phyloP scores from a whole-genome alignment of 2,329 filamentous ascomycete species.

The Neofusicoccum laricinum region DNA sequence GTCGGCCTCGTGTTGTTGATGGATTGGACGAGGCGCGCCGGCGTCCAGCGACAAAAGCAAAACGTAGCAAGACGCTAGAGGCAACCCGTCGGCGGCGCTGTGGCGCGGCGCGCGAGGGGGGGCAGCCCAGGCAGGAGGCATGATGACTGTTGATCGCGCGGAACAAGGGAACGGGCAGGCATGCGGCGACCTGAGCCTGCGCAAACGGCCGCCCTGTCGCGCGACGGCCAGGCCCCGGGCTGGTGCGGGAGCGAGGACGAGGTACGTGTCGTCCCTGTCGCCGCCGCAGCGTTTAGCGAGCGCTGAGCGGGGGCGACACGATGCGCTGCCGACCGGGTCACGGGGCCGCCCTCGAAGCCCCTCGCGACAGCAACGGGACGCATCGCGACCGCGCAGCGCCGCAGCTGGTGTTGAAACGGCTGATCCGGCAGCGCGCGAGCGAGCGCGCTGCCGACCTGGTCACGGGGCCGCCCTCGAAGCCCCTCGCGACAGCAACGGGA shows the following conservation, averaged over 20 bases:
- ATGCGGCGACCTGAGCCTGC: constrained; percentile 6
- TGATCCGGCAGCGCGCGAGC: too few species aligned
- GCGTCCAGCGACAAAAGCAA: constrained; percentile 15
- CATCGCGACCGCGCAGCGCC: too few species aligned
- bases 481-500: neutral
- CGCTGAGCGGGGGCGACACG: neutral
- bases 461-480: constrained; percentile 1
- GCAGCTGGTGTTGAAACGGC: too few species aligned
- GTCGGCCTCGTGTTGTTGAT: constrained; percentile 16
- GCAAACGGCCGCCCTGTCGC: constrained; percentile 6
- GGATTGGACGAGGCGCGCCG: constrained; percentile 14
- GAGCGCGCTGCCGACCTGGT: too few species aligned
- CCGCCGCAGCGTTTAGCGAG: constrained; percentile 6
- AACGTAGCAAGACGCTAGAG: constrained; percentile 8
- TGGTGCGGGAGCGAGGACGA: neutral
- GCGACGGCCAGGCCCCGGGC: constrained; percentile 1
- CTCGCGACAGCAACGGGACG: neutral
- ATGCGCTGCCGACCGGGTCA: neutral
- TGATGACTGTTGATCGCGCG: constrained; percentile 11
- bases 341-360: constrained; percentile 1
- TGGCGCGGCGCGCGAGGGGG: constrained; percentile 6
- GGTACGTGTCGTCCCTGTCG: constrained; percentile 1
- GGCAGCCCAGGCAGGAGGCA: neutral
- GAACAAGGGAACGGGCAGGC: neutral
- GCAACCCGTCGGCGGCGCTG: constrained; percentile 3